These are phyloP conservation scores for Clavaria fumosa DNA, from an alignment of 768 basidiomycete genomes.

Conservation along the genomic window DNA sequence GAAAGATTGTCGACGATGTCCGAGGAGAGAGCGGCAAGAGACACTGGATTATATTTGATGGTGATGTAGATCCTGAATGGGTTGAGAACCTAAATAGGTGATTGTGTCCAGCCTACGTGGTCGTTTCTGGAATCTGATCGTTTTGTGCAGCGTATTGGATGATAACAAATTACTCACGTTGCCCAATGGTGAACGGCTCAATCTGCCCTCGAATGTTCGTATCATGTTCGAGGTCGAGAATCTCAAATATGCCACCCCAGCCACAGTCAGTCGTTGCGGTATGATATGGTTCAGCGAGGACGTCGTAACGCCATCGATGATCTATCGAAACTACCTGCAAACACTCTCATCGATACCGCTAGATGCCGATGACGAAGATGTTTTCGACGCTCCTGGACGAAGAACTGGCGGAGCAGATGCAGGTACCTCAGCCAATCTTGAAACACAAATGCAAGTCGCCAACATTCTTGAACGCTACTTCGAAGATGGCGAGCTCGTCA, in stretches of 20 bases:
- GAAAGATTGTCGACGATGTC: slow-evolving; percentile 97
- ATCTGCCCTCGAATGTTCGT: slow-evolving; percentile 89
- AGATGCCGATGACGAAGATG: slow-evolving; percentile 83
- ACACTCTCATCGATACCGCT: slow-evolving; percentile 60
- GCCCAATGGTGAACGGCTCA: slow-evolving; percentile 96
- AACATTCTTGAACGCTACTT: slow-evolving; percentile 71
- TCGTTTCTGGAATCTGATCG: slow-evolving; percentile 5
- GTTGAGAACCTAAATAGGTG: slow-evolving; percentile 98
- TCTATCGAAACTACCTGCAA: slow-evolving; percentile 77
- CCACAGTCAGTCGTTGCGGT: slow-evolving; percentile 98
- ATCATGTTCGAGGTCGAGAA: slow-evolving; percentile 99
- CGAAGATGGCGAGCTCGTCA: slow-evolving; percentile 65
- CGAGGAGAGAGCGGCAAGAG: slow-evolving; percentile 93
- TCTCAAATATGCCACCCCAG: slow-evolving; percentile 89
- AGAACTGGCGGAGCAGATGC: slow-evolving; percentile 40
- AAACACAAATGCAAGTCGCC: slow-evolving; percentile 63
- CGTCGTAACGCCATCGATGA: slow-evolving; percentile 81
- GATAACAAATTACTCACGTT: slow-evolving; percentile 96
- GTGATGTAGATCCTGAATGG: slow-evolving; percentile 99
- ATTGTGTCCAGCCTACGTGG: no score
- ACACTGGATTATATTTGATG: slow-evolving; percentile 99
- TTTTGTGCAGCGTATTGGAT: slow-evolving; percentile 67
- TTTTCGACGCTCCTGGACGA: slow-evolving; percentile 42
- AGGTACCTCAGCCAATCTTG: slow-evolving; percentile 43
- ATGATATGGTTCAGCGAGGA: slow-evolving; percentile 99